phyloP scores from a whole-genome alignment of 2,329 filamentous ascomycete species.

The Hirsutella thompsonii region DNA sequence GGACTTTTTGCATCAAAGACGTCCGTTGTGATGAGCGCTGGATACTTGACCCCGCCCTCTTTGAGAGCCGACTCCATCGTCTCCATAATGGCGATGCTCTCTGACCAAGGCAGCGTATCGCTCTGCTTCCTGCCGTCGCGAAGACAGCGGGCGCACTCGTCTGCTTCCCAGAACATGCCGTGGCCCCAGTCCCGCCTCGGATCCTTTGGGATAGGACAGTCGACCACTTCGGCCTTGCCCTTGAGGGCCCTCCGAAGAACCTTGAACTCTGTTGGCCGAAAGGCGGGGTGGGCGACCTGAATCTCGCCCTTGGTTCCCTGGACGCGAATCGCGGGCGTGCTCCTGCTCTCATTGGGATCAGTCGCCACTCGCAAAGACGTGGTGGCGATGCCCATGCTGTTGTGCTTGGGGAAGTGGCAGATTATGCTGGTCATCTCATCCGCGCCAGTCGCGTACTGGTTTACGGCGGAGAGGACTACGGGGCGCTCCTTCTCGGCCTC shows the following conservation, averaged over 20 bases:
- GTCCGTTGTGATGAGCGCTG: conserved; percentile 41
- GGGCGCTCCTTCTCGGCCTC: conserved; percentile 48
- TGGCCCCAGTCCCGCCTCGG: conserved; percentile 44
- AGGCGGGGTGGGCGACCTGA: conserved; percentile 63
- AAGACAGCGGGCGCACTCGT: conserved; percentile 63
- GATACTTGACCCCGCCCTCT: conserved; percentile 41
- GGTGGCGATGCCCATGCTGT: conserved; percentile 59
- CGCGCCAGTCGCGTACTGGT: conserved; percentile 60
- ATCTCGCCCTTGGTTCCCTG: conserved; percentile 75
- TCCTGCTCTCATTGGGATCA: conserved; percentile 47
- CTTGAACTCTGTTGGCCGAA: conserved; percentile 51
- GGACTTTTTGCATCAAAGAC: conserved; percentile 47
- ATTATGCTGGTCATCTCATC: conserved; percentile 73
- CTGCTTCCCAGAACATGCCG: conserved; percentile 84
- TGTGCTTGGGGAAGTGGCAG: conserved; percentile 57
- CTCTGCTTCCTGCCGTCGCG: conserved; percentile 69
- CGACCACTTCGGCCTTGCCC: conserved; percentile 34
- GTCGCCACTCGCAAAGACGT: conserved; percentile 50
- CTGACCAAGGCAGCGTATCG: conserved; percentile 53
- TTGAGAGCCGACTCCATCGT: conserved; percentile 42
- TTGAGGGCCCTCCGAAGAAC: conserved; percentile 42
- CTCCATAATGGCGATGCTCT: conserved; percentile 80
- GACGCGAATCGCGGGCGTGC: conserved; percentile 59
- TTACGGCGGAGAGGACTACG: conserved; percentile 53
- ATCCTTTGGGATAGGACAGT: conserved; percentile 41